Base-by-base conservation (phyloP, 352 stramenopile genomes). In the Globisporangium recalcitrans region DNA sequence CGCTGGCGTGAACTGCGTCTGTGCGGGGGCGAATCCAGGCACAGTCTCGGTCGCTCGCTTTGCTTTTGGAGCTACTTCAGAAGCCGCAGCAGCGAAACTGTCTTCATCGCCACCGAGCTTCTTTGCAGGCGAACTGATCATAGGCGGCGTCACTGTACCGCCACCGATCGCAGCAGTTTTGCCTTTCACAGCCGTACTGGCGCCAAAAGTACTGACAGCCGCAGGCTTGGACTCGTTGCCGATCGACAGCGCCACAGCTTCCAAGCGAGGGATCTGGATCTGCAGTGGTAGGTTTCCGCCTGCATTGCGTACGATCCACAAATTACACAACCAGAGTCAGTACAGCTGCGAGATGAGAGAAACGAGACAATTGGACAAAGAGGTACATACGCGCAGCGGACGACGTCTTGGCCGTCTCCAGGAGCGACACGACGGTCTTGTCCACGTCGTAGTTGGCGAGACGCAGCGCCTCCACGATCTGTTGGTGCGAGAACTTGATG, bases 361-460 rank as follows among this genome's bases (percentile, higher is more conserved):
- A n/a, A n/a, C n/a, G n/a, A n/a, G n/a, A n/a, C 27, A 26, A 22
- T 51, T 51, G 21, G 4, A 29, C 22, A 26, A 26, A n/a, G 47
- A 26, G 7, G 8, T 19, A 63, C 58, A 24, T 62, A 75, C 62
- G 59, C 51, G 55, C 49, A 60, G 54, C 60, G 16, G 73, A 71
- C 26, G 70, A 66, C n/a, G 78, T 81, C 63, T 88, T 87, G 52
- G 72, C 67, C 59, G 85, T 88, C 60, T 91, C 83, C 60, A 94
- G 63, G 19, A 94, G 68, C 53, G 75, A 77, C 32, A 91, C 75
- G 14, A 93, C 82, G 0, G 85, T 69, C 63, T 87, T 82, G 62
- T 93, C 83, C 52, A 88, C 48, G 54, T 94, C 84, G 64, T 94
- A 94, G 63, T 94, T 94, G 66, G 80, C 60, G 10, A 56, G 62